A percentile compares a stretch with the other conserved stretches of the same genome.
Conservation (phyloP, 2,329 filamentous ascomycete genomes). For the Fusarium avenaceum region DNA sequence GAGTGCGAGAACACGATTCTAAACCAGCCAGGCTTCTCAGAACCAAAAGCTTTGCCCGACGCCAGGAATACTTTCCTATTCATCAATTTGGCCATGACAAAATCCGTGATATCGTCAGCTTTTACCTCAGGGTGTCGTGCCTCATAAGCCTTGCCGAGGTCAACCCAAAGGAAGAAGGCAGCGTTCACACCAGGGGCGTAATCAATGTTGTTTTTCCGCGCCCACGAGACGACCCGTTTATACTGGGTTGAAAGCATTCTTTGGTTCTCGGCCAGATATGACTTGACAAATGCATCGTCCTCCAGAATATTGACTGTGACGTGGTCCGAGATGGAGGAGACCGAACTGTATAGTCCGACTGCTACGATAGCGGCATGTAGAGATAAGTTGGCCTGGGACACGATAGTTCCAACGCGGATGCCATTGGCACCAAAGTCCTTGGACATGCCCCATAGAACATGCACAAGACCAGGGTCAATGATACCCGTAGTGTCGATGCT, state of each 20-base stretch:
- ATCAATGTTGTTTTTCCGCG: constrained; percentile 57
- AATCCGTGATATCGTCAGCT: constrained; percentile 43
- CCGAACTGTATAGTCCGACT: constrained; percentile 59
- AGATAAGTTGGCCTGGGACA: constrained; percentile 60
- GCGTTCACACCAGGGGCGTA: constrained; percentile 64
- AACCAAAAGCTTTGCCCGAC: constrained; percentile 54
- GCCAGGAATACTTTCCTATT: constrained; percentile 54
- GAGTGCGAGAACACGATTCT: constrained; percentile 57
- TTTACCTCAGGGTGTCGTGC: constrained; percentile 29
- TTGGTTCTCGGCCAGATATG: constrained; percentile 61
- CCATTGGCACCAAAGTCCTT: constrained; percentile 71
- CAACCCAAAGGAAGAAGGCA: constrained; percentile 68
- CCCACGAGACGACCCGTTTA: constrained; percentile 53
- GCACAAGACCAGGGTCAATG: constrained; percentile 64
- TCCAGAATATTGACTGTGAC: constrained; percentile 59
- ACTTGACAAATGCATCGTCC: constrained; percentile 59
- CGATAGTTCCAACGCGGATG: constrained; percentile 64
- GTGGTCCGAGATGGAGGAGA: constrained; percentile 60
- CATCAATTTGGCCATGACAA: constrained; percentile 50
- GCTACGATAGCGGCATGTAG: constrained; percentile 56
- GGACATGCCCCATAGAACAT: constrained; percentile 63
- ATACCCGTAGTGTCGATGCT: constrained; percentile 58
- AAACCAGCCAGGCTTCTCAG: constrained; percentile 57
- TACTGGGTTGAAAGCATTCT: constrained; percentile 57
- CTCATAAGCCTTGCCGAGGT: constrained; percentile 56